Base-by-base conservation (phyloP, 768 basidiomycete species). In the Tricholoma matsutake region DNA sequence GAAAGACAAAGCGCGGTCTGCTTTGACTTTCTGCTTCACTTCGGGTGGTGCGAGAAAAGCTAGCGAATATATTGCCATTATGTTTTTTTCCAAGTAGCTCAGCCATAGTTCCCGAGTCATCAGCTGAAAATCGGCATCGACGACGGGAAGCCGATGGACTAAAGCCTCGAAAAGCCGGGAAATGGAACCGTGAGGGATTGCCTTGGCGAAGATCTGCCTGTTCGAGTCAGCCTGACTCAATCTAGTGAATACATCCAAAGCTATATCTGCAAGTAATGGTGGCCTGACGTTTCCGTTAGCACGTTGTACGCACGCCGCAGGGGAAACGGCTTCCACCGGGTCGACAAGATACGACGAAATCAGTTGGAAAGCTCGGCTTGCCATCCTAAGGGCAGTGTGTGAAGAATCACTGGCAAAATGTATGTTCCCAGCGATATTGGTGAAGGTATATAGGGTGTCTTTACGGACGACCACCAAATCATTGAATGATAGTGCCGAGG, bases 231-330 rank as follows among this genome's bases (percentile, higher is more conserved):
- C 74, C 54, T 90, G 88, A 34, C 86, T 84, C 59, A 97, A 74
- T 41, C 86, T 85, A n/a, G 90, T 88, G 67, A 95, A 91, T 2
- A 87, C 85, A 62, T 96, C 92, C 56, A 98, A 78, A n/a, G 93
- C 92, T 32, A 84, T 75, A 65, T 95, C 92, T 7, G 86, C 79
- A 37, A 87, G 77, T 25, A 79, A 71, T 0, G 89, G 85, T 20
- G 89, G 88, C 60, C 78, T 84, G 25, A 76, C 69, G 58, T 71
- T 73, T 29, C 74, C 73, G 35, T 62, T 77, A 55, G 75, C 73
- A 37, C 83, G 74, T 64, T 89, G 82, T n/a, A 88, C 72, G 63
- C 77, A 80, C 25, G 81, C 79, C 28, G 82, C 76, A 1, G 91
- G 91, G 31, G 87, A 79, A 52, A 89, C 71, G 34, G 86, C 79